A percentile compares a stretch with the other conserved stretches of the same genome.
phyloP scores from a whole-genome alignment of 2,329 filamentous ascomycete genomes.

The Fulvia fulva region DNA sequence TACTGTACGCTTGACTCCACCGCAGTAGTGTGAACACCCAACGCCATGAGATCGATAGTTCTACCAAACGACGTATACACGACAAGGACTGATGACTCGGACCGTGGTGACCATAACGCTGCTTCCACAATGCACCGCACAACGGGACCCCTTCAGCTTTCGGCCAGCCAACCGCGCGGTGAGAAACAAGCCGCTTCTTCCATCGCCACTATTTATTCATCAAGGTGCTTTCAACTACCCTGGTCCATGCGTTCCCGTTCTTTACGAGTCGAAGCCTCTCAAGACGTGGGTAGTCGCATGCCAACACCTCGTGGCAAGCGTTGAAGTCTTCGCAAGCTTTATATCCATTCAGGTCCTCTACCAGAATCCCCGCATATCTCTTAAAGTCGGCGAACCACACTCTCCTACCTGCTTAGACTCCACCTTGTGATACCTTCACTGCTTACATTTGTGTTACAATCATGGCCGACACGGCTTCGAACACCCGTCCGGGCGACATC shows the following conservation, averaged over 20 bases:
- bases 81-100: neutral
- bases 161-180: neutral
- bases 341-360: neutral
- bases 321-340: conserved; percentile 2
- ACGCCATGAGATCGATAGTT: neutral
- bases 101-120: conserved; percentile 6
- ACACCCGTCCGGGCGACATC: conserved; percentile 10
- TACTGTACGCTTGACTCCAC: too few relatives aligned
- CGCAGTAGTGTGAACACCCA: too few relatives aligned
- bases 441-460: neutral
- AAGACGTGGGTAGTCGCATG: conserved; percentile 13
- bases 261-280: conserved; percentile 2
- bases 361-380: neutral
- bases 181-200: conserved; percentile 1
- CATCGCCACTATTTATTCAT: conserved; percentile 10
- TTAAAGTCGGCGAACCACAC: neutral
- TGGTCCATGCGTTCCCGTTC: neutral
- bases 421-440: neutral
- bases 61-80: too few relatives aligned
- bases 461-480: conserved; percentile 1
- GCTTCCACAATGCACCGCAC: neutral
- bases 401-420: neutral
- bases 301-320: conserved; percentile 14
- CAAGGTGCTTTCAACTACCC: conserved; percentile 18
- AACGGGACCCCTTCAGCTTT: neutral